Conservation (phyloP, 345 rosid genomes). For the Bretschneidera sinensis region DNA sequence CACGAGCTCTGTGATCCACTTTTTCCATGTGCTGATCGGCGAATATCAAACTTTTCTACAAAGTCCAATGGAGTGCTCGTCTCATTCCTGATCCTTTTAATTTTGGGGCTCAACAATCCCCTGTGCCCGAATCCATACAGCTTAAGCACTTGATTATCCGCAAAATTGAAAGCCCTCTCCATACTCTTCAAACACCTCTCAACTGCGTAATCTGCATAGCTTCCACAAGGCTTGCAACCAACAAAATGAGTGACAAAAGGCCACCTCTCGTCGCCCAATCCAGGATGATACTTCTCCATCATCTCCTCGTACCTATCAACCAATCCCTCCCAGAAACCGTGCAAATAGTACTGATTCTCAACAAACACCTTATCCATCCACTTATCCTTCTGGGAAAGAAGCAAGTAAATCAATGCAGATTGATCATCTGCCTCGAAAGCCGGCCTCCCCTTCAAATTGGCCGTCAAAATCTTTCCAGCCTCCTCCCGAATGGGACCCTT, state of each 20-base stretch:
- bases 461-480: constrained; percentile 85
- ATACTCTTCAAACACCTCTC: constrained; percentile 82
- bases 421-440: constrained; percentile 95
- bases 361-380: constrained; percentile 89
- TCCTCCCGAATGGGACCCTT: constrained; percentile 83
- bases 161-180: constrained; percentile 95
- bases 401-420: constrained; percentile 81
- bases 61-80: constrained; percentile 58
- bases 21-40: constrained; percentile 34
- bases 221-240: constrained; percentile 96
- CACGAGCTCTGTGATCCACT: constrained; percentile 33
- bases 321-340: constrained; percentile 91
- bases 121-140: constrained; percentile 87
- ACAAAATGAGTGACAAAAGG: constrained; percentile 94
- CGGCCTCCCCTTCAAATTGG: constrained; percentile 78
- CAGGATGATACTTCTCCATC: constrained; percentile 91
- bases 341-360: constrained; percentile 89
- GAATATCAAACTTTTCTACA: constrained; percentile 76
- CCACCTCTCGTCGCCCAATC: constrained; percentile 95
- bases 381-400: constrained; percentile 69
- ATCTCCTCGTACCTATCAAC: constrained; percentile 93
- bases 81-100: constrained; percentile 84
- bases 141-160: constrained; percentile 87
- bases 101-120: constrained; percentile 90
- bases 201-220: constrained; percentile 92